Conservation (phyloP, 2,329 filamentous ascomycete genomes). For the Colletotrichum ledebouriae region DNA sequence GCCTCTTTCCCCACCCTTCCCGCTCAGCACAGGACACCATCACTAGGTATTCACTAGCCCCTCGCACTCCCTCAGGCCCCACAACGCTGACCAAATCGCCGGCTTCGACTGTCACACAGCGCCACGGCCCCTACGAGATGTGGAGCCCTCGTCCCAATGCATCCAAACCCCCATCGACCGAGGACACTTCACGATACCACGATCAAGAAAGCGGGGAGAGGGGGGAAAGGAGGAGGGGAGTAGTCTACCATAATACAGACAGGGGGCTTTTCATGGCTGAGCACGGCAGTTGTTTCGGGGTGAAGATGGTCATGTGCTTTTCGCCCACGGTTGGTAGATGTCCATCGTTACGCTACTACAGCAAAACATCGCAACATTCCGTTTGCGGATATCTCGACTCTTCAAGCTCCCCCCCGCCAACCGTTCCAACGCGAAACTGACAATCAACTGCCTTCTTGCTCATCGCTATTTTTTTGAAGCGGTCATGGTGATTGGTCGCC, state of each 20-base stretch:
- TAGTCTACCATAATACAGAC: too few species aligned
- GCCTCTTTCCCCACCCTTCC: too few species aligned
- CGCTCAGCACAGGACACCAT: too few species aligned
- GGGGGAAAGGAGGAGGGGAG: too few species aligned
- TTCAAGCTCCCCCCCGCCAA: too few species aligned
- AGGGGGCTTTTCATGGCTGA: neutral
- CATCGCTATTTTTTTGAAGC: too few species aligned
- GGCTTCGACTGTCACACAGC: slow-evolving; percentile 25
- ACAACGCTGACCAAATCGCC: neutral
- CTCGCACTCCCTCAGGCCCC: too few species aligned
- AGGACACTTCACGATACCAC: slow-evolving; percentile 9
- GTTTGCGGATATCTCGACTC: neutral
- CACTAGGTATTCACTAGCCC: neutral
- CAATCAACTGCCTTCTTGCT: too few species aligned
- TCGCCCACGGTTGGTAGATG: neutral
- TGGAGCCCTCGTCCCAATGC: neutral
- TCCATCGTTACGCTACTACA: slow-evolving; percentile 3
- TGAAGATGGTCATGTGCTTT: neutral
- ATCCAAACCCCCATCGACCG: slow-evolving; percentile 9
- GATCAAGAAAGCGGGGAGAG: neutral
- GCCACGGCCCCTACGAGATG: neutral
- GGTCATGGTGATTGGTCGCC: too few species aligned
- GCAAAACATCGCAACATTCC: neutral
- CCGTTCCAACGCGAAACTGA: too few species aligned
- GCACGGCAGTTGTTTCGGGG: neutral